A percentile compares a stretch with the other conserved stretches of the same genome.
Conservation (phyloP, 805 yeast species). For the Cephaloascus fragrans region DNA sequence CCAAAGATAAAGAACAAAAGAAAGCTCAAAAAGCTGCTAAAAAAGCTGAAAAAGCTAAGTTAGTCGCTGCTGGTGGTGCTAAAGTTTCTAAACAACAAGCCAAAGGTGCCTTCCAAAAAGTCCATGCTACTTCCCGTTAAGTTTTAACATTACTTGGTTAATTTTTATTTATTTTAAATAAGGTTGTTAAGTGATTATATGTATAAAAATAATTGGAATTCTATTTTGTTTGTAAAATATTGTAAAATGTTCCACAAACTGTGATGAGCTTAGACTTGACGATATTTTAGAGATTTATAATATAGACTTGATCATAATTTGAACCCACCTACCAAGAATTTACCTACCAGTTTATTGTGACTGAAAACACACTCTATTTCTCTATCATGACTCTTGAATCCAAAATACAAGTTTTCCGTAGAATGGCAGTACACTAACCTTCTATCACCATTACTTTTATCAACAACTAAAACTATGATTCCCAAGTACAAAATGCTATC, state of each 20-base stretch:
- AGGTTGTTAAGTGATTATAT: slow-evolving; percentile 5
- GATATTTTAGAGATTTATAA: no score
- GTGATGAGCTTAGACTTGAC: no score
- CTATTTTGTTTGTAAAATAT: slow-evolving; percentile 5
- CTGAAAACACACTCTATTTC: background rate
- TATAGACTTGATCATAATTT: no score
- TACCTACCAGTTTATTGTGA: background rate
- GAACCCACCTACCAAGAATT: background rate
- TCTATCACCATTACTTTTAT: slow-evolving; percentile 2
- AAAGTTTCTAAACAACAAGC: slow-evolving; percentile 92
- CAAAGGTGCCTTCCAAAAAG: slow-evolving; percentile 97
- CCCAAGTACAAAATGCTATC: slow-evolving; percentile 20
- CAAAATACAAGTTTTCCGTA: slow-evolving; percentile 23
- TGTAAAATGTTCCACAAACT: slow-evolving; percentile 1
- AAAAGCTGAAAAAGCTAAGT: slow-evolving; percentile 87
- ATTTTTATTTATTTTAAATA: slow-evolving; percentile 1
- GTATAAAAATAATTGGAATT: slow-evolving; percentile 2
- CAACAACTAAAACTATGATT: slow-evolving; percentile 13
- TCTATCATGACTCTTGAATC: slow-evolving; percentile 7
- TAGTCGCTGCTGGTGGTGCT: slow-evolving; percentile 66
- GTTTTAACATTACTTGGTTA: slow-evolving; percentile 5
- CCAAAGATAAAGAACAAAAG: slow-evolving; percentile 79
- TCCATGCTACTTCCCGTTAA: slow-evolving; percentile 95
- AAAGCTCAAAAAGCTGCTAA: slow-evolving; percentile 89
- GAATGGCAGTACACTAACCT: slow-evolving; percentile 20